Evolutionary conservation across 768 basidiomycete genomes (phyloP).

Genomic region (Serendipita sp.): DNA sequence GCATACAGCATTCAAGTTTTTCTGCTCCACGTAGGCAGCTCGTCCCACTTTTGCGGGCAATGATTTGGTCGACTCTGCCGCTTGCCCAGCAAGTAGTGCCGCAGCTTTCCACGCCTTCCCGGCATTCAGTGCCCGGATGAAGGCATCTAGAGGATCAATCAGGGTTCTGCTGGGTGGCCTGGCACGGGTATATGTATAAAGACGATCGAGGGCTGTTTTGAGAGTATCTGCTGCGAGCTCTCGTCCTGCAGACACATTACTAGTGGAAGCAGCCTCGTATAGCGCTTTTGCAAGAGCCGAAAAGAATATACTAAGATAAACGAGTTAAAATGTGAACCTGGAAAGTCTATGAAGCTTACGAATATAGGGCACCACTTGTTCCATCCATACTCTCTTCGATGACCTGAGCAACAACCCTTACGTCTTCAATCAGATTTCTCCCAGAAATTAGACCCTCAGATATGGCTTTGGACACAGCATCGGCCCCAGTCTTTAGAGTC

Average conservation of each 20-base stretch:
- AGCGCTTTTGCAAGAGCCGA: slow-evolving; percentile 69
- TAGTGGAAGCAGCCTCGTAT: slow-evolving; percentile 19
- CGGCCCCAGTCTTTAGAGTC: slow-evolving; percentile 58
- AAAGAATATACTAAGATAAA: slow-evolving; percentile 63
- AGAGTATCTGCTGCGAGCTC: slow-evolving; percentile 49
- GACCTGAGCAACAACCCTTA: slow-evolving; percentile 53
- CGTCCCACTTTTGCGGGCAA: slow-evolving; percentile 75
- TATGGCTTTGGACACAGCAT: slow-evolving; percentile 47
- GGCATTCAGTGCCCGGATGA: slow-evolving; percentile 33
- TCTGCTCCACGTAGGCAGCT: slow-evolving; percentile 71
- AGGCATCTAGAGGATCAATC: slow-evolving; percentile 78
- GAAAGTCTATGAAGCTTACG: slow-evolving; percentile 33
- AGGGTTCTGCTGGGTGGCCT: slow-evolving; percentile 82
- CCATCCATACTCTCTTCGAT: slow-evolving; percentile 83
- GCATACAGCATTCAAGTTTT: slow-evolving; percentile 32
- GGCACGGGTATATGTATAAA: slow-evolving; percentile 77
- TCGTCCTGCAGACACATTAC: slow-evolving; percentile 26
- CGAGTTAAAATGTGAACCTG: not conserved
- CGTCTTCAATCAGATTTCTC: slow-evolving; percentile 43
- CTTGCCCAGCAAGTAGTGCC: slow-evolving; percentile 29
- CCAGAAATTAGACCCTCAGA: slow-evolving; percentile 41
- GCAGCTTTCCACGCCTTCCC: slow-evolving; percentile 13
- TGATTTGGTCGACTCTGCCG: slow-evolving; percentile 59
- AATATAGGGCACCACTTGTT: slow-evolving; percentile 80
- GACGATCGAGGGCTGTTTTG: slow-evolving; percentile 35